phyloP scores from a whole-genome alignment of 2,329 filamentous ascomycete species.

The Aspergillus fijiensis region DNA sequence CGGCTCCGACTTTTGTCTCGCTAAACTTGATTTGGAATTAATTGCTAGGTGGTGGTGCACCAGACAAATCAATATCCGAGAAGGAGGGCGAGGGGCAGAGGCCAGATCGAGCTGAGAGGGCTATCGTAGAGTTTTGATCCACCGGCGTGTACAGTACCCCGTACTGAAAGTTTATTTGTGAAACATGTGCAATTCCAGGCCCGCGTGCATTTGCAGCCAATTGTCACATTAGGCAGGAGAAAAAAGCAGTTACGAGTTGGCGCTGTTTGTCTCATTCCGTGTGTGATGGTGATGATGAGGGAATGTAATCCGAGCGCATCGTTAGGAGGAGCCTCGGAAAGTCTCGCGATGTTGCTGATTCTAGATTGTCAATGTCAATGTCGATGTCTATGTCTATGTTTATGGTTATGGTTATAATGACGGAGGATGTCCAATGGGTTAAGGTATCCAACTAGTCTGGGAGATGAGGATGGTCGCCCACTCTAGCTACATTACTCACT shows the following conservation, averaged over 20 bases:
- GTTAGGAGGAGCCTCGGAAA: neutral
- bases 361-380: too few species aligned
- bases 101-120: neutral
- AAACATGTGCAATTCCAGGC: conserved; percentile 3
- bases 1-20: neutral
- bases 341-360: neutral
- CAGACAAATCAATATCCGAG: neutral
- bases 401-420: too few species aligned
- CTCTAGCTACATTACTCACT: neutral
- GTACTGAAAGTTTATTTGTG: conserved; percentile 8
- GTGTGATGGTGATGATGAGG: neutral
- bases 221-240: conserved; percentile 6
- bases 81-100: neutral
- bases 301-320: conserved; percentile 2
- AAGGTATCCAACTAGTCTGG: neutral
- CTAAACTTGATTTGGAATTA: neutral
- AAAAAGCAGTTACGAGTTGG: neutral
- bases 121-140: conserved; percentile 2
- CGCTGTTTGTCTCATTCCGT: neutral
- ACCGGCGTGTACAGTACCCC: conserved; percentile 1
- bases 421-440: neutral
- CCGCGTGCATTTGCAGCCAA: neutral
- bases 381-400: too few species aligned
- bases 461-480: neutral
- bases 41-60: neutral